Base-by-base conservation (phyloP, 352 stramenopile genomes). In the Globisporangium nodosum region DNA sequence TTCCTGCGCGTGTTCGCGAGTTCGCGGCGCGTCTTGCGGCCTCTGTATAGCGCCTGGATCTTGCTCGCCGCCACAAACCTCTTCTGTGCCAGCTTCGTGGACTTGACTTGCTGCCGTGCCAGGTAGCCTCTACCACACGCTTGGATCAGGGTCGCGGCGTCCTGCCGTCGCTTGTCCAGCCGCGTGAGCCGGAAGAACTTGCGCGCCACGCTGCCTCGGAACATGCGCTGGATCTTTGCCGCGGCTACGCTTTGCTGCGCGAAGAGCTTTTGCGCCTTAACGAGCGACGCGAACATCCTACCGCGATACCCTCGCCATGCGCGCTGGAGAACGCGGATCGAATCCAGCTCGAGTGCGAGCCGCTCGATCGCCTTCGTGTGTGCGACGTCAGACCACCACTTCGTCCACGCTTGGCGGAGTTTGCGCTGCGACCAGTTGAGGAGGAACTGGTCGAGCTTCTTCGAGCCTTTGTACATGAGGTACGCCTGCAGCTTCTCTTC, bases 381-480 rank as follows among this genome's bases (percentile, higher is more conserved):
- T 12, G 62, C 70, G n/a, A 91, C 62, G 43, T 85, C 68, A 0
- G 66, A 73, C 61, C 65, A 84, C 84, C 84, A 93, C 21, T 77
- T 84, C 21, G 69, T 78, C 84, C 81, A 93, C 21, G 76, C 77
- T 48, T 88, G 70, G 0, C 68, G 72, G 16, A 90, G 52, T 48
- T 87, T 85, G 48, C 84, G 79, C 46, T 88, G 76, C 0, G 73
- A 78, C 79, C 79, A 90, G 51, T 89, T 88, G 30, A 73, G 61
- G 24, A 91, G 52, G 49, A 92, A 90, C 7, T 63, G 52, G 46
- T 91, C 80, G 15, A 94, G 73, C 51, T 87, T 87, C 56, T 89
- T 88, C 48, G 73, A 83, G 20, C 84, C 84, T 53, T 89, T 90
- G 69, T 90, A 92, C 42, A 90, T 71, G 20, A 91, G 64, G 24